A percentile compares a stretch with the other conserved stretches of the same genome.
Evolutionary conservation across 768 basidiomycete species (phyloP).

Genomic region (Pleurotus salmoneostramineus): DNA sequence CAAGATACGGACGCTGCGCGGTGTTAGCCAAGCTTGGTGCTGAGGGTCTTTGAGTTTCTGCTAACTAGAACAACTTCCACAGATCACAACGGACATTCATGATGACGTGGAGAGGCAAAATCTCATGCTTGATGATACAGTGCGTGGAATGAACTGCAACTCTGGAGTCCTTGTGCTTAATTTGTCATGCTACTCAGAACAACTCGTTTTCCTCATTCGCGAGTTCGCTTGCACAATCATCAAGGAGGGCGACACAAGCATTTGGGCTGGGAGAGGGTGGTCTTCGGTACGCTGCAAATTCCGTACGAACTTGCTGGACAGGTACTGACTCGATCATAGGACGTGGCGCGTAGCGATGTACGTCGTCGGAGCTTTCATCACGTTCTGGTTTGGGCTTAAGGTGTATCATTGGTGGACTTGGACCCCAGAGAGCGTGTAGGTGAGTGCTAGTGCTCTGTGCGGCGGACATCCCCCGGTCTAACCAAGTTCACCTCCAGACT

Average conservation of each 20-base stretch:
- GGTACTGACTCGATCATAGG: constrained; percentile 23
- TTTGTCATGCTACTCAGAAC: constrained; percentile 34
- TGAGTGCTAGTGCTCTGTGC: no score
- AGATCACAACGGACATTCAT: constrained; percentile 90
- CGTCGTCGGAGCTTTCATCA: constrained; percentile 50
- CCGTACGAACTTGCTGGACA: neutral
- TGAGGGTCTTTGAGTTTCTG: neutral
- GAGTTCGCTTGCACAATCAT: constrained; percentile 58
- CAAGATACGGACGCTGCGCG: constrained; percentile 77
- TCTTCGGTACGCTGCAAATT: constrained; percentile 20
- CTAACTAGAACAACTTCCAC: neutral
- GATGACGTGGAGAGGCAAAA: constrained; percentile 85
- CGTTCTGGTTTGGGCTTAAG: constrained; percentile 53
- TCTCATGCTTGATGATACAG: constrained; percentile 70
- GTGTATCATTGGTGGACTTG: constrained; percentile 15
- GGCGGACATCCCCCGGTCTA: no score
- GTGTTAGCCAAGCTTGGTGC: constrained; percentile 40
- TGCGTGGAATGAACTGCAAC: constrained; percentile 26
- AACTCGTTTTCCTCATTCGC: constrained; percentile 68
- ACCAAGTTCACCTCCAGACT: no score
- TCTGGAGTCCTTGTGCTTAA: neutral
- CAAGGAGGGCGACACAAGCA: constrained; percentile 65
- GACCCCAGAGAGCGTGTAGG: no score
- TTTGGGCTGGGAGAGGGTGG: constrained; percentile 69
- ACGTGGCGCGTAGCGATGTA: constrained; percentile 66